phyloP scores from a whole-genome alignment of 352 stramenopile genomes.

The Pythium guiyangense region DNA sequence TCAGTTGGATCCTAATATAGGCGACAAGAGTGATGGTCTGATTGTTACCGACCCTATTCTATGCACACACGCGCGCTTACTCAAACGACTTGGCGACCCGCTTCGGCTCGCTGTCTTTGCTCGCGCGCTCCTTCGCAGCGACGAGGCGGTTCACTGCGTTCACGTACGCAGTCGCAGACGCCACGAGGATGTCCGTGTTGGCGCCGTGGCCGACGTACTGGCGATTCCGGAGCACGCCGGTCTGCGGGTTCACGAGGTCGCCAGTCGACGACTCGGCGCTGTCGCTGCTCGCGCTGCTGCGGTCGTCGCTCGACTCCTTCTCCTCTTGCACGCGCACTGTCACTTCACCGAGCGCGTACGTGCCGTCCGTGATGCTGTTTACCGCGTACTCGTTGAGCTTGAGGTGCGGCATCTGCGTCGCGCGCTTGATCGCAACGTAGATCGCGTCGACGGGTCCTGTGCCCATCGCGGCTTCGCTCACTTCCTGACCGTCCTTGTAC shows the following conservation, averaged over 20 bases:
- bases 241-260: conserved; percentile 86
- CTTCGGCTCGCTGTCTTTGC: conserved; percentile 18
- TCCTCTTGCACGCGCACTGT: conserved; percentile 81
- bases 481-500: conserved; percentile 86
- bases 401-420: conserved; percentile 73
- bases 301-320: conserved; percentile 28
- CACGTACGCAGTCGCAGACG: conserved; percentile 84
- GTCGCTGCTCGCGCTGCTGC: conserved; percentile 26
- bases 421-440: conserved; percentile 83
- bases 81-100: conserved; percentile 23
- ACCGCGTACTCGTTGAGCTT: conserved; percentile 88
- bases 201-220: conserved; percentile 88
- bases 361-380: conserved; percentile 86
- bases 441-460: conserved; percentile 85
- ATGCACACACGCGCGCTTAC: not conserved
- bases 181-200: conserved; percentile 89
- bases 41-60: not conserved
- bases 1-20: not conserved
- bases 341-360: conserved; percentile 81
- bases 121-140: conserved; percentile 52
- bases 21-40: not conserved
- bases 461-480: conserved; percentile 87
- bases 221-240: conserved; percentile 64
- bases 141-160: conserved; percentile 86
- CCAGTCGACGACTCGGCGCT: conserved; percentile 15